Evolutionary conservation across 108 stramenopile genomes (phyloP), one percentile per base, ranked within the genome.

Genomic region (Cyclotella baltica): DNA sequence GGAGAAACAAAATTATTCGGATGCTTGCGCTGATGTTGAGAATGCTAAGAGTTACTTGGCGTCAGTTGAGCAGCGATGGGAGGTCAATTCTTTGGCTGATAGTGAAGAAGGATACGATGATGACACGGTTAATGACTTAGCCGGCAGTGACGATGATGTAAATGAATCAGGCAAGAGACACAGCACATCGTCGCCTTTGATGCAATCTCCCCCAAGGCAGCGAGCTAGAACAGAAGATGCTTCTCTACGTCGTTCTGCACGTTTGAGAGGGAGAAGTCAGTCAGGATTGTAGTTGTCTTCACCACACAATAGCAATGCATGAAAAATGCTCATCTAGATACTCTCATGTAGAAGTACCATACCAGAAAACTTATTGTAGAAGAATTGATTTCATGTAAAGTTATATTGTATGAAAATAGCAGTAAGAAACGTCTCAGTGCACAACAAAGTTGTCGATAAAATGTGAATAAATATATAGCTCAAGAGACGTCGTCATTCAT

Each of bases 401-500:
- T 43, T 43, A 43, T 43, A 13, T 43, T 13, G 40, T 43, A 43
- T 43, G 19, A n/a, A 55, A 19, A 55, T 6, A 19, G 19, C 53
- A 55, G 19, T 55, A 5, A 55, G 4, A n/a, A 10, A 6, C 13
- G 13, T 43, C 6, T 43, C 13, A 6, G 10, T 43, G 40, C 13
- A 43, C 40, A 43, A 6, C 6, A 43, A 43, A 10, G 13, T 6
- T 10, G 40, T 43, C 40, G 6, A 43, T 43, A 6, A 43, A 43
- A 43, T 43, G 40, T 43, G 13, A 43, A 10, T 10, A 55, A 25
- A 19, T 19, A 34, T 10, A 15, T 31, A 55, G 28, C 36, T 33
- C 48, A 50, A 19, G 62, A 25, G 47, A 66, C n/a, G n/a, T n/a
- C n/a, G n/a, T n/a, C n/a, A 64, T 30, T 52, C 66, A 20, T 90